Base-by-base conservation (phyloP, 352 stramenopile genomes). In the Phytophthora sp. region DNA sequence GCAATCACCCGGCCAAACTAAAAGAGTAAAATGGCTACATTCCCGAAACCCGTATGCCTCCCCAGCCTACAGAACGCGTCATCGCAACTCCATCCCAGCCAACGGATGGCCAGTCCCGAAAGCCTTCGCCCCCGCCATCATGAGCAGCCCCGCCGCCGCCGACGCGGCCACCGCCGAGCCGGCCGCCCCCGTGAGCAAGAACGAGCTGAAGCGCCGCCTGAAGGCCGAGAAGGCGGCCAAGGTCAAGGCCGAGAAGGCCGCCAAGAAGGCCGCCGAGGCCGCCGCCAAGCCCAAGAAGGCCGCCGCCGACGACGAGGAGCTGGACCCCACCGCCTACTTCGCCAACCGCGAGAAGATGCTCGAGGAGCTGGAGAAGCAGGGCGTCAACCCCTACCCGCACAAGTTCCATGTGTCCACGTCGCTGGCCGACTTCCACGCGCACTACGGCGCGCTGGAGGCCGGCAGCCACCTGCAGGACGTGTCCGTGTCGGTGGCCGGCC, bases 261-360 rank as follows among this genome's bases (percentile, higher is more conserved):
- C 72, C 7, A 91, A 99, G 74, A 94, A 96, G 53, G 93, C 95
- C 1, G 97, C 96, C 27, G 85, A 91, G 53, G 89, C 56, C 18
- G 55, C 49, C 0, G 11, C 89, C 56, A 99, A 99, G 78, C 94
- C 92, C 18, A 92, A 98, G 62, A 98, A 98, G 81, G 77, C 65
- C 8, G 69, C 72, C 28, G 64, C 62, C 3, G 89, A 98, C 52
- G 97, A 99, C 28, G 96, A 99, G 52, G 94, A 98, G 60, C 70
- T 99, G 21, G 97, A 99, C 75, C 97, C 98, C 3, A 98, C 90
- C 34, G 96, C 98, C 54, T 99, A 99, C 87, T 98, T 98, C 72
- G 92, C 95, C 31, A 99, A 99, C 76, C 91, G 97, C 54, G 87
- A 97, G 63, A 87, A 86, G 50, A 79, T 89, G 54, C 77, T 99